A percentile compares a stretch with the other conserved stretches of the same genome.
These are phyloP conservation scores for Talaromyces funiculosus DNA, from an alignment of 2,329 filamentous ascomycete genomes.

Conservation along the genomic window DNA sequence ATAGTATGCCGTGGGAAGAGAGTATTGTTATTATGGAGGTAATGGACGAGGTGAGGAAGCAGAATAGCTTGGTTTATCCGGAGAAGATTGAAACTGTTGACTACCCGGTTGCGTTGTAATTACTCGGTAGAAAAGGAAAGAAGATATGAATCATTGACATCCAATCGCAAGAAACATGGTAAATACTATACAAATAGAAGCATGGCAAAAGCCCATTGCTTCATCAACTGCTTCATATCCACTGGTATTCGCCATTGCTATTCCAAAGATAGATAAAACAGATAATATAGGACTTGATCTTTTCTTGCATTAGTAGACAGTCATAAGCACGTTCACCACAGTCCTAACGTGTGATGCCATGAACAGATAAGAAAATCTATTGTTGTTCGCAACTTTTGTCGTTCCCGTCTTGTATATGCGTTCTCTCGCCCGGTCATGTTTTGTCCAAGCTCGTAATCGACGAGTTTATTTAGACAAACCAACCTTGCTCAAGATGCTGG, in stretches of 20 bases:
- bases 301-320: slow-evolving; percentile 15
- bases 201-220: slow-evolving; percentile 12
- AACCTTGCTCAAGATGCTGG: slow-evolving; percentile 48
- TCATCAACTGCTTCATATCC: slow-evolving; percentile 5
- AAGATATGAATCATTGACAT: slow-evolving; percentile 2
- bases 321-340: slow-evolving; percentile 14
- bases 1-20: slow-evolving; percentile 65
- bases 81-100: slow-evolving; percentile 59
- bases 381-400: neutral
- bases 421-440: too few species aligned
- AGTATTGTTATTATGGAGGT: slow-evolving; percentile 79
- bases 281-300: slow-evolving; percentile 11
- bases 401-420: neutral
- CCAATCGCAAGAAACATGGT: slow-evolving; percentile 10
- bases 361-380: neutral
- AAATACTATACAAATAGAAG: slow-evolving; percentile 16
- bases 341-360: slow-evolving; percentile 4
- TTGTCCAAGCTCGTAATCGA: neutral
- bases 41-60: slow-evolving; percentile 64
- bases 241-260: slow-evolving; percentile 10
- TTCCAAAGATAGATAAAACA: slow-evolving; percentile 12
- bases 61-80: slow-evolving; percentile 58
- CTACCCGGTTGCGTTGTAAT: slow-evolving; percentile 45
- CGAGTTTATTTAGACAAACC: slow-evolving; percentile 46
- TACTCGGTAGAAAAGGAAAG: neutral